These are phyloP conservation scores for Gnomoniopsis smithogilvyi DNA, from an alignment of 2,329 filamentous ascomycete species.

Conservation along the genomic window DNA sequence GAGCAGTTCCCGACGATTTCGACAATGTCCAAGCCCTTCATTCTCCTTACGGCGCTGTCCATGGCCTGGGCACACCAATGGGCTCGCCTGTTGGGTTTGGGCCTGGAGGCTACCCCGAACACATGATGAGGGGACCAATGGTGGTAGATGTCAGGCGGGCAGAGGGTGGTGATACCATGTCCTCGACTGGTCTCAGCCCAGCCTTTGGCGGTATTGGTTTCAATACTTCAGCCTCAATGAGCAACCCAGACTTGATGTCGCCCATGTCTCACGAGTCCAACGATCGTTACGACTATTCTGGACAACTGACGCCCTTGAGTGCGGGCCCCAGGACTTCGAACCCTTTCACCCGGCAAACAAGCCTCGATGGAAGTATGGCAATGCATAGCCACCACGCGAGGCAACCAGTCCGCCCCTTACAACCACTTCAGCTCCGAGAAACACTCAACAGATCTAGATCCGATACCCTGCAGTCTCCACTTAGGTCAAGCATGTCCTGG, in stretches of 20 bases:
- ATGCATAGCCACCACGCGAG: slow-evolving; percentile 41
- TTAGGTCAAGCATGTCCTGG: slow-evolving; percentile 61
- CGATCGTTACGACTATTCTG: slow-evolving; percentile 53
- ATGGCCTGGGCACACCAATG: slow-evolving; percentile 46
- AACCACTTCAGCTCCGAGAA: slow-evolving; percentile 57
- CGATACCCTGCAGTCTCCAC: slow-evolving; percentile 56
- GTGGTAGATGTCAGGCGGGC: slow-evolving; percentile 66
- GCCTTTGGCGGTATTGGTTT: slow-evolving; percentile 67
- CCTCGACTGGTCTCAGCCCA: slow-evolving; percentile 64
- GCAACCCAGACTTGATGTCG: slow-evolving; percentile 53
- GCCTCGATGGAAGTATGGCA: slow-evolving; percentile 43
- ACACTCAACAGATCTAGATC: slow-evolving; percentile 54
- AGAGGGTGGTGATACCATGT: slow-evolving; percentile 63
- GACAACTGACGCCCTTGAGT: slow-evolving; percentile 46
- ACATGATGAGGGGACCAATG: slow-evolving; percentile 60
- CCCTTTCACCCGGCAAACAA: slow-evolving; percentile 49
- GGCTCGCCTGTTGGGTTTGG: slow-evolving; percentile 47
- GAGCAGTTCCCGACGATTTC: slow-evolving; percentile 67
- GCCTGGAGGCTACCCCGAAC: slow-evolving; percentile 50
- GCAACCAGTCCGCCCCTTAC: slow-evolving; percentile 48
- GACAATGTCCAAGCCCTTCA: slow-evolving; percentile 68
- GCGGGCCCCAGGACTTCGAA: slow-evolving; percentile 48
- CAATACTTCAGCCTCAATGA: slow-evolving; percentile 48
- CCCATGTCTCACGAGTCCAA: slow-evolving; percentile 53
- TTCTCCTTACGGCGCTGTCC: slow-evolving; percentile 62